Evolutionary conservation across 1,139 yeast species (phyloP), one percentile per base, ranked within the genome.

Genomic region (Candida tropicalis): DNA sequence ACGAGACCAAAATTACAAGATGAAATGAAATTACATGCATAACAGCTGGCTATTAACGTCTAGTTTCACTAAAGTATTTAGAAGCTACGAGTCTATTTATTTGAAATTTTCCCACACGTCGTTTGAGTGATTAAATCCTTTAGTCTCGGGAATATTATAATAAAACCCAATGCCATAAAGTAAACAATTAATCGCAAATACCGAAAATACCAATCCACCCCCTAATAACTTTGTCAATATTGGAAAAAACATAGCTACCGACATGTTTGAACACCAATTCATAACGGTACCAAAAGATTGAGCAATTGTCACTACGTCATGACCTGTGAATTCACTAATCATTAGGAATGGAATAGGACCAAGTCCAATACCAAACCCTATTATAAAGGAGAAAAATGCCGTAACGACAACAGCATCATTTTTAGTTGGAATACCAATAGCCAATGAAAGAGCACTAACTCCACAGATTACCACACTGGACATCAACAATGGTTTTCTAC

Each of bases 321-420:
- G 70, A 40, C 85, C 87, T 0, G 95, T 83, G 32, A 90, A 79
- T 59, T 91, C 97, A 3, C 95, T 80, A 8, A 90, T 81, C 57
- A 89, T 71, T 52, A 90, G 64, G 64, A 89, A 90, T 13, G 97
- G 97, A 35, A 91, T 83, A 5, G 97, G 97, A 0, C 97, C 97
- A 46, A 89, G 60, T 0, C 97, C 98, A 35, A 85, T 64, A 0
- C 97, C 96, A 66, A 87, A 91, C 9, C 89, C 79, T 4, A 83
- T 76, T 35, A 90, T 88, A 59, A 87, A 89, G 1, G 73, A 58
- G 46, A 86, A 77, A 1, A 90, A 82, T 0, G 87, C 82, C 0
- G 93, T 76, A 6, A 85, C 48, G 0, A 67, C 39, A 0, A 84
- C 67, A 39, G 63, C 58, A 3, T 70, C 61, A 23, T 35, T 39